Conservation (phyloP, 805 yeast species). For the Lipomyces oligophaga region DNA sequence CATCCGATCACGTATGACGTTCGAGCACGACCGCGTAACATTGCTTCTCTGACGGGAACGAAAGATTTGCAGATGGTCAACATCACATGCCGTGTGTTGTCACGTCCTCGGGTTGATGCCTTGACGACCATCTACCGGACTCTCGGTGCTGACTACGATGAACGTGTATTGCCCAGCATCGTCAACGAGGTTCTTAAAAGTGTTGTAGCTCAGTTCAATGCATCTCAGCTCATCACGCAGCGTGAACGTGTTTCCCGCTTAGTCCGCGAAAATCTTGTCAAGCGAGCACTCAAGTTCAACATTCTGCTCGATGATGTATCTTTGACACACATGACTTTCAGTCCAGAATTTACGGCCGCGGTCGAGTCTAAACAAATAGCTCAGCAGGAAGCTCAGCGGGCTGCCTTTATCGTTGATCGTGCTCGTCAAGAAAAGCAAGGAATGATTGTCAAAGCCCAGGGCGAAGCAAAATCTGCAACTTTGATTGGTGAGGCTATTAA, state of each 20-base stretch:
- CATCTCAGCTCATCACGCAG: constrained; percentile 97
- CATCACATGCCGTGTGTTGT: constrained; percentile 95
- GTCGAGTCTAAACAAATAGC: constrained; percentile 99
- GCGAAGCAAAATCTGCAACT: constrained; percentile 97
- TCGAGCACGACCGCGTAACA: constrained; percentile 94
- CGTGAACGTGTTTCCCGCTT: constrained; percentile 92
- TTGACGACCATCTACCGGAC: constrained; percentile 88
- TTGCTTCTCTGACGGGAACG: constrained; percentile 94
- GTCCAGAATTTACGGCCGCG: constrained; percentile 95
- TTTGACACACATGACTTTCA: constrained; percentile 91
- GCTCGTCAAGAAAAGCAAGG: constrained; percentile 98
- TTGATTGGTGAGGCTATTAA: constrained; percentile 98
- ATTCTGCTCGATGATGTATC: constrained; percentile 92
- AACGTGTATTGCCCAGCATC: constrained; percentile 94
- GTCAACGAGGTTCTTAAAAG: constrained; percentile 95
- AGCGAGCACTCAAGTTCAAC: constrained; percentile 88
- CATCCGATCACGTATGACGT: constrained; percentile 90
- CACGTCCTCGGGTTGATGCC: constrained; percentile 75
- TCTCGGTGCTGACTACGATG: constrained; percentile 91
- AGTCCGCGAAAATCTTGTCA: constrained; percentile 83
- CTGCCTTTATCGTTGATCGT: constrained; percentile 93
- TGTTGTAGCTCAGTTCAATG: constrained; percentile 97
- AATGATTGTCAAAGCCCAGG: constrained; percentile 86
- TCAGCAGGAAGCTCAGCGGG: constrained; percentile 98
- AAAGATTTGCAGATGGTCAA: constrained; percentile 98